These are phyloP conservation scores for Lycium barbarum DNA, from an alignment of 257 asterid species.

Conservation along the genomic window DNA sequence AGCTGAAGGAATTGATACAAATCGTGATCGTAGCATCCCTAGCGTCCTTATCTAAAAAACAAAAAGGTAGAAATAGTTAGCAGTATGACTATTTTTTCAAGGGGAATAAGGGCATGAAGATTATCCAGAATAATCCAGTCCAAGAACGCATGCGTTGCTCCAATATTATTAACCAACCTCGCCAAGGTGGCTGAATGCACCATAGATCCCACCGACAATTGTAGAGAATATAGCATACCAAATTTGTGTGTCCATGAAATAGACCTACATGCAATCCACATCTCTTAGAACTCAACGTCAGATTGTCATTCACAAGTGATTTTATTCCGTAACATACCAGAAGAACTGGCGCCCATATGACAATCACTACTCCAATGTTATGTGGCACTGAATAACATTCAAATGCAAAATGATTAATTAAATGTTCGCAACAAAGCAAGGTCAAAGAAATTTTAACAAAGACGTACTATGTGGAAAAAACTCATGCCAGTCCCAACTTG, in stretches of 20 bases:
- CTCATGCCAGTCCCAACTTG: constrained; percentile 93
- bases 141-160: constrained; percentile 9
- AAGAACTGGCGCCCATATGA: constrained; percentile 88
- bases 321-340: constrained; percentile 62
- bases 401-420: constrained; percentile 43
- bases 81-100: background rate
- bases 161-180: constrained; percentile 62
- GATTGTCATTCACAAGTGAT: constrained; percentile 12
- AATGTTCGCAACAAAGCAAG: constrained; percentile 28
- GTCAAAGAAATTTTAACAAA: constrained; percentile 21
- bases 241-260: constrained; percentile 94
- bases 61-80: constrained; percentile 23
- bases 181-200: constrained; percentile 99
- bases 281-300: constrained; percentile 34
- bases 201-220: constrained; percentile 88
- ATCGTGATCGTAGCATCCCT: constrained; percentile 97
- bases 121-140: constrained; percentile 5
- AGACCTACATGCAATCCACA: constrained; percentile 62
- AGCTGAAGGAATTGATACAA: constrained; percentile 89
- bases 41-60: constrained; percentile 87
- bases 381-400: constrained; percentile 66
- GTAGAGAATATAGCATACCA: constrained; percentile 97
- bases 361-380: constrained; percentile 84
- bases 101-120: constrained; percentile 18
- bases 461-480: constrained; percentile 85